Conservation (phyloP, 768 basidiomycete genomes). For the Lactarius indigo region DNA sequence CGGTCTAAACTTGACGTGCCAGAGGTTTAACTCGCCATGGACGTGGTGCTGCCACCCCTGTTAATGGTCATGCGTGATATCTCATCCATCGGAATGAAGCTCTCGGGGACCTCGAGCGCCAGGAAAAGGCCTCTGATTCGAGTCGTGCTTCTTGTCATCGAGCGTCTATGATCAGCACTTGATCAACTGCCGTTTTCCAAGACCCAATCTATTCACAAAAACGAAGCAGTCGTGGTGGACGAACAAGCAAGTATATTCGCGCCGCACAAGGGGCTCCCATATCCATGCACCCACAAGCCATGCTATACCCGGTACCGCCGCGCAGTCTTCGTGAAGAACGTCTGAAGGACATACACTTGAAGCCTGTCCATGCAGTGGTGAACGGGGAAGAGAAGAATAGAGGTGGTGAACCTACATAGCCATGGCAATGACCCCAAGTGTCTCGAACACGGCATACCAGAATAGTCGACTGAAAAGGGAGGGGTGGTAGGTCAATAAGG, state of each 20-base stretch:
- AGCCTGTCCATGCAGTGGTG: constrained; percentile 44
- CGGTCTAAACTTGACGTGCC: too few relatives aligned
- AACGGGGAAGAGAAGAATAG: constrained; percentile 8
- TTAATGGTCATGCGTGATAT: neutral
- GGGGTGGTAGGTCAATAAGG: constrained; percentile 6
- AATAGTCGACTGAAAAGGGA: constrained; percentile 67
- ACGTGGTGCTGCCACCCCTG: neutral
- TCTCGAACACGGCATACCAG: constrained; percentile 89
- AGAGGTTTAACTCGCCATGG: neutral
- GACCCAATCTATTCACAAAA: neutral
- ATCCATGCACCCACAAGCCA: constrained; percentile 8
- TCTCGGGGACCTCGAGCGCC: neutral
- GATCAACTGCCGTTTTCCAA: neutral
- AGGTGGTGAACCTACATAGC: constrained; percentile 62
- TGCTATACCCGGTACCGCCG: constrained; percentile 81
- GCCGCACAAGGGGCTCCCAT: neutral
- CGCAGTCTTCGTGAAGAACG: constrained; percentile 94
- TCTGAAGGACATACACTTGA: constrained; percentile 91
- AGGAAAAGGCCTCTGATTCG: neutral
- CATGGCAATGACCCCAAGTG: constrained; percentile 75
- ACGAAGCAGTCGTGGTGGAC: neutral
- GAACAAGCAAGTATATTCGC: neutral
- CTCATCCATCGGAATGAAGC: neutral
- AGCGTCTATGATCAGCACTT: neutral
- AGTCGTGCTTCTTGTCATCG: neutral